These are phyloP conservation scores for Ceratocystis alfenasii DNA, from an alignment of 2,329 filamentous ascomycete species.

Conservation along the genomic window DNA sequence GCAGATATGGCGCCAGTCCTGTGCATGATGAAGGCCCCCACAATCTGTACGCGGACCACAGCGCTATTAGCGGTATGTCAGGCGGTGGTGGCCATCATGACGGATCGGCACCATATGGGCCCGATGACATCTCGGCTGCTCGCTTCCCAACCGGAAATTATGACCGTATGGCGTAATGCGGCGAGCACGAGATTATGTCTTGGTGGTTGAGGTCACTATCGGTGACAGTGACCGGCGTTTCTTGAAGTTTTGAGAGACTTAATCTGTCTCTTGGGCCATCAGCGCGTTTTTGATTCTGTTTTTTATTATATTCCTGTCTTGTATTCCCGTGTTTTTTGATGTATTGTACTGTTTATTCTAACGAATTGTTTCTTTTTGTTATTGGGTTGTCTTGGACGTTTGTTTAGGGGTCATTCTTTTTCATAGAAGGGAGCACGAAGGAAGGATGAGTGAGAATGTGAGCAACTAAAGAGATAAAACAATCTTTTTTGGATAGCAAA, in stretches of 20 bases:
- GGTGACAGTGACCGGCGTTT: too few relatives aligned
- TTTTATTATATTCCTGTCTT: background rate
- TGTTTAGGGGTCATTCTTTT: background rate
- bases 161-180: slow-evolving; percentile 31
- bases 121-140: slow-evolving; percentile 20
- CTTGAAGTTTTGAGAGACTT: too few relatives aligned
- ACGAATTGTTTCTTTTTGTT: background rate
- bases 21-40: slow-evolving; percentile 17
- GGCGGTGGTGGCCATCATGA: background rate
- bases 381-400: slow-evolving; percentile 2
- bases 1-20: slow-evolving; percentile 18
- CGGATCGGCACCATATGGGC: slow-evolving; percentile 18
- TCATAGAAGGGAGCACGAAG: too few relatives aligned
- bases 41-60: slow-evolving; percentile 9
- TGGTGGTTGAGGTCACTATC: too few relatives aligned
- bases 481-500: too few relatives aligned
- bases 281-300: background rate
- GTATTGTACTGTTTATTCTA: background rate
- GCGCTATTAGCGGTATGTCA: background rate
- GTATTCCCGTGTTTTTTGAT: background rate
- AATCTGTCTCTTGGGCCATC: background rate
- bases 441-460: too few relatives aligned
- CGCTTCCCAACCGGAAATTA: slow-evolving; percentile 47
- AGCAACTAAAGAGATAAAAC: too few relatives aligned
- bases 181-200: too few relatives aligned